Base-by-base conservation (phyloP, 306 rosid species). In the Hippophae rhamnoides region DNA sequence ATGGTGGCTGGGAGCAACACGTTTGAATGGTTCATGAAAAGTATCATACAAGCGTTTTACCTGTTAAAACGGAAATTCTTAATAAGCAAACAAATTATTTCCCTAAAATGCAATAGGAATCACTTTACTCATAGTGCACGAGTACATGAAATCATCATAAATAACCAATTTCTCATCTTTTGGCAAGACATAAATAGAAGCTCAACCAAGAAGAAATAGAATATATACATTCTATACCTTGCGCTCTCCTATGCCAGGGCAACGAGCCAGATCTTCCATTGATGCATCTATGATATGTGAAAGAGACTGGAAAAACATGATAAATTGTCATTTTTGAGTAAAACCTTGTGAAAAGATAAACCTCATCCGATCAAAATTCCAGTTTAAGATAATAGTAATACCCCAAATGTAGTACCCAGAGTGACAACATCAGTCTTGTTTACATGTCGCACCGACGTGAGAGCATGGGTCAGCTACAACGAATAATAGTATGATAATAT, bases 231-330 rank as follows among this genome's bases (percentile, higher is more conserved):
- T 60, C 52, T 25, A 52, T 57, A 92, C 96, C 96, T 92, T 92
- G 65, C 95, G 89, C 78, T 92, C 98, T 83, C 98, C 96, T 58
- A 92, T 92, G 57, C 96, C 98, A 63, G 98, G 98, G 71, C 98
- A 92, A 54, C 98, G 95, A 62, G 98, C 98, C 66, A 87, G 86
- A 76, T 92, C 98, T 77, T 92, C 98, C 95, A 92, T 92, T 41
- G 96, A 92, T 71, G 84, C 96, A 72, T 86, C 93, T 93, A 92
- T 92, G 65, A 88, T 76, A 78, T 92, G 81, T 50, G 98, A 81
- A 49, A 92, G 82, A 74, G 98, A 76, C 98, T 92, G 80, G 73
- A 80, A 76, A 26, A 52, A 54, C 60, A 78, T 38, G 43, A 11
- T 38, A 66, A 47, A 63, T 38, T 26, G 10, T 69, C 26, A 12